phyloP scores from a whole-genome alignment of 2,329 filamentous ascomycete genomes.

The Exophiala bonariae region DNA sequence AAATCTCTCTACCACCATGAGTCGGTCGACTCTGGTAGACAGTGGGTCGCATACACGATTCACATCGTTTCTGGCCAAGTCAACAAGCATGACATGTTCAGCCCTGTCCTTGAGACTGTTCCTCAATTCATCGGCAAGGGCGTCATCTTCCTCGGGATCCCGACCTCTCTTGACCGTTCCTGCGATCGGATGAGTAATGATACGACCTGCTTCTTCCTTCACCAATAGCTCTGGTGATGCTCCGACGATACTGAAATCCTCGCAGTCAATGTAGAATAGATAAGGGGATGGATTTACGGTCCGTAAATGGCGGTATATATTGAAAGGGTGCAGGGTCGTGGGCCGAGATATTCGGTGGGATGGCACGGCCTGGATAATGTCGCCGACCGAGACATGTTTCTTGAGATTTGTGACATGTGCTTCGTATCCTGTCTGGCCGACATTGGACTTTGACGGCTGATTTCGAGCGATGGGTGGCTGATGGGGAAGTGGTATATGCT shows the following conservation, averaged over 20 bases:
- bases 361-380: constrained; percentile 97
- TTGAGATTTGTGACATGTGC: constrained; percentile 83
- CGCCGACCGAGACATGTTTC: constrained; percentile 83
- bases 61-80: constrained; percentile 92
- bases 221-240: constrained; percentile 93
- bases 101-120: constrained; percentile 86
- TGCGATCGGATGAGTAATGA: constrained; percentile 96
- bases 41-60: constrained; percentile 92
- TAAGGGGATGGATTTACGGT: constrained; percentile 98
- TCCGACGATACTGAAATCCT: constrained; percentile 90
- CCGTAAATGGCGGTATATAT: constrained; percentile 92
- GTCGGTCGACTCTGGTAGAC: constrained; percentile 83
- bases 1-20: constrained; percentile 95
- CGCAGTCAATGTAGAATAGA: constrained; percentile 92
- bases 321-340: constrained; percentile 91
- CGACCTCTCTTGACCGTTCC: constrained; percentile 88
- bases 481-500: constrained; percentile 73
- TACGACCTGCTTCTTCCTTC: constrained; percentile 80
- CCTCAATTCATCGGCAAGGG: constrained; percentile 73
- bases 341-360: constrained; percentile 90
- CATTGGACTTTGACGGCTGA: constrained; percentile 86
- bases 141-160: constrained; percentile 77
- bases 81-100: constrained; percentile 97
- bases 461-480: constrained; percentile 72
- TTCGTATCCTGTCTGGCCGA: constrained; percentile 86